Evolutionary conservation across 257 asterid genomes (phyloP), one percentile per base, ranked within the genome.

Genomic region (Ophiorrhiza pumila): DNA sequence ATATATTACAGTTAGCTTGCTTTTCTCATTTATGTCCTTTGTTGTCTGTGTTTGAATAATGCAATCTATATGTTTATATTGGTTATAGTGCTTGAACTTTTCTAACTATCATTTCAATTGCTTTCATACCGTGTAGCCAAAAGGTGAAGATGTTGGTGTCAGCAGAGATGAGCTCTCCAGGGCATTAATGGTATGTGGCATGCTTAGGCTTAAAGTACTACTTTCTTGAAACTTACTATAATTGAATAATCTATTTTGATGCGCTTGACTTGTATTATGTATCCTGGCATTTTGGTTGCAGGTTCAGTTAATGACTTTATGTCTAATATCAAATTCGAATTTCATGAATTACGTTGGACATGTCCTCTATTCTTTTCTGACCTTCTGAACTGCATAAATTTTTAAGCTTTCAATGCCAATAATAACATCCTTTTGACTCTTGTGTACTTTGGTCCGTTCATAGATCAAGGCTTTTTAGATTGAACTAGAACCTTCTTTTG

Each of bases 111-210:
- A 83, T 71, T 79, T 78, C 25, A 50, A 55, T 79, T 79, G 74
- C 59, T 78, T 65, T 59, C 82, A 74, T 67, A 66, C 29, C 69
- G 66, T 76, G 42, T 84, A 94, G 99, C 87, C 86, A 35, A 87
- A 84, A 65, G 89, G 81, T 56, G 93, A 85, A 76, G 95, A 87
- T 74, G 88, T 79, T 71, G 93, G 70, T 73, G 80, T 82, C 77
- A 85, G 82, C 83, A 90, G 80, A 74, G 97, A 82, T 81, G 93
- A 88, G 79, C 95, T 92, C 65, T 88, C 99, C 69, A 82, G 80
- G 84, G 96, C 95, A 72, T 85, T 95, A 77, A 87, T 87, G 99
- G 99, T 95, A 83, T 77, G 95, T 78, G 37, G 60, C 71, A 80
- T 27, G 65, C 73, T 69, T 63, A 13, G 53, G 60, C 79, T 46